These are phyloP conservation scores for Triangularia setosa DNA, from an alignment of 2,329 filamentous ascomycete species.

Conservation along the genomic window DNA sequence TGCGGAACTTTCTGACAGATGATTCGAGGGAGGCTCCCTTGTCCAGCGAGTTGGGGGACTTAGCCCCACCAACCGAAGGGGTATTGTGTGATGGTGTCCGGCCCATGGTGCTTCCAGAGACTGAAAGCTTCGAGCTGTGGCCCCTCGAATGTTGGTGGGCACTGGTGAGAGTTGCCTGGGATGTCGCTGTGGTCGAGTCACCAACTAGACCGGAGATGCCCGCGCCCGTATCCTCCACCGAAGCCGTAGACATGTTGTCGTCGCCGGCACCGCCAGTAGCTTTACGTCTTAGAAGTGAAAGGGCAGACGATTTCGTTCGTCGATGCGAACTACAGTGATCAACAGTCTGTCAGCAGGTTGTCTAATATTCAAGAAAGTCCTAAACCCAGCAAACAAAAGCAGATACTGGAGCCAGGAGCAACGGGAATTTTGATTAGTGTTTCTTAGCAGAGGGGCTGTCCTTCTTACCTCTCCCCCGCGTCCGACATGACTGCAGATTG, in stretches of 20 bases:
- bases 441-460: not conserved
- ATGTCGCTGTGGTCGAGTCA: slow-evolving; percentile 31
- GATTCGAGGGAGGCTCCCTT: slow-evolving; percentile 70
- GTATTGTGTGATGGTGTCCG: slow-evolving; percentile 39
- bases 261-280: slow-evolving; percentile 37
- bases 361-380: not conserved
- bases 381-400: not conserved
- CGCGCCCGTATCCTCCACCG: slow-evolving; percentile 43
- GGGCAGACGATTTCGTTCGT: slow-evolving; percentile 51
- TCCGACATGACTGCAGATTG: slow-evolving; percentile 20
- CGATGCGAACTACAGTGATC: slow-evolving; percentile 37
- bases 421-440: not conserved
- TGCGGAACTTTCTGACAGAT: slow-evolving; percentile 87
- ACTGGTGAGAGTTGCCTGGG: slow-evolving; percentile 34
- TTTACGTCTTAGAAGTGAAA: slow-evolving; percentile 53
- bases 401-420: not conserved
- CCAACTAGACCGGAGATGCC: slow-evolving; percentile 34
- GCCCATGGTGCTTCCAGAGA: slow-evolving; percentile 38
- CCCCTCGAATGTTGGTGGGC: slow-evolving; percentile 38
- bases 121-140: slow-evolving; percentile 47
- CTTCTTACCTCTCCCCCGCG: slow-evolving; percentile 25
- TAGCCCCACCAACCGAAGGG: slow-evolving; percentile 30
- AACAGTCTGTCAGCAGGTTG: not conserved
- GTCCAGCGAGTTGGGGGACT: slow-evolving; percentile 32
- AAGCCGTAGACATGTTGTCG: slow-evolving; percentile 41